Conservation (phyloP, 164 flowering plant genomes). For the Tetrastigma voinierianum region DNA sequence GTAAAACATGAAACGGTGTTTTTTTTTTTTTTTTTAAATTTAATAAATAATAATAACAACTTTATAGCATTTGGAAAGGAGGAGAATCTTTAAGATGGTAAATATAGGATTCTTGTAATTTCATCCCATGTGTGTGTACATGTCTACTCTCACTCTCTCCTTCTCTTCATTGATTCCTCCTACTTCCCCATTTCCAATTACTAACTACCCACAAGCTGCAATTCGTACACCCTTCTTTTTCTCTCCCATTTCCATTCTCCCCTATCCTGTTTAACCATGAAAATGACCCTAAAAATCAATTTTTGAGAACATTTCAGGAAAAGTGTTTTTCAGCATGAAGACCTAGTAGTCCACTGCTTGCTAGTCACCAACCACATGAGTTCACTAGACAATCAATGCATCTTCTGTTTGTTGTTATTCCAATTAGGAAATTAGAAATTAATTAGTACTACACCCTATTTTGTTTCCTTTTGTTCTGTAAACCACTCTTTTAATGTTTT, state of each 20-base stretch:
- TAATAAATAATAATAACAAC: too few species aligned
- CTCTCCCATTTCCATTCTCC: background rate
- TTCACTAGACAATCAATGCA: too few species aligned
- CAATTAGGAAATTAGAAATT: too few species aligned
- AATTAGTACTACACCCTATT: background rate
- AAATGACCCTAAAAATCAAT: too few species aligned
- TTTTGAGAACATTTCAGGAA: too few species aligned
- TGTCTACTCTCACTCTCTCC: constrained; percentile 17
- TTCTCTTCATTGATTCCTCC: constrained; percentile 26
- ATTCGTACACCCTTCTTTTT: background rate
- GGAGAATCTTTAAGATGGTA: constrained; percentile 9
- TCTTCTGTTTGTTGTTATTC: background rate
- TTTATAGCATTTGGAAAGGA: too few species aligned
- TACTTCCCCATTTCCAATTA: background rate
- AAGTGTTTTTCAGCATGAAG: too few species aligned
- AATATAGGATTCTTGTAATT: constrained; percentile 27
- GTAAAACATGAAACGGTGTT: too few species aligned
- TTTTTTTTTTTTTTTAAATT: too few species aligned
- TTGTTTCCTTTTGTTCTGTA: background rate
- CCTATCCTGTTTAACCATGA: too few species aligned
- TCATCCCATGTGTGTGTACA: constrained; percentile 33
- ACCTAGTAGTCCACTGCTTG: too few species aligned
- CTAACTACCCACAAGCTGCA: background rate
- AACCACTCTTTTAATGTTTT: background rate
- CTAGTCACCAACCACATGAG: too few species aligned